Evolutionary conservation across 2,329 filamentous ascomycete species (phyloP), one percentile per base, ranked within the genome.

Genomic region (Colletotrichum echinochloae): DNA sequence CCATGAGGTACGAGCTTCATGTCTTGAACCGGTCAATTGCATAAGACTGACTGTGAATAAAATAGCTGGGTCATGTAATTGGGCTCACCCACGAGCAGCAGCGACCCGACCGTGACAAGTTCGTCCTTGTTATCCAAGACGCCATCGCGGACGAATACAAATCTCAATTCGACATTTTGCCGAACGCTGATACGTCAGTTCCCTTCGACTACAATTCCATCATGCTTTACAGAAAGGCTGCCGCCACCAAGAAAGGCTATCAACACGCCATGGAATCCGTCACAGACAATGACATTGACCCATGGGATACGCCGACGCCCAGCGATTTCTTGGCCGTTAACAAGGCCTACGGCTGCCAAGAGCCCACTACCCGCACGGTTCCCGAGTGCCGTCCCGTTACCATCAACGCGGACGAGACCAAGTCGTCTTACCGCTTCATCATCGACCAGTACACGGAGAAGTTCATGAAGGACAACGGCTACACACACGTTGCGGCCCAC

Each of bases 151-250:
- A 16, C 11, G 14, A 23, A 30, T 23, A 30, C 3, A 2, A 41
- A 26, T 12, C 33, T 9, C 59, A 64, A 41, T 67, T 56, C 23
- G 8, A 4, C 2, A 49, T 55, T 28, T 1, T 23, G 1, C 0
- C 1, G 7, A 1, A 5, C 5, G 64, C 65, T 12, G 20, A 56
- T 20, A 48, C 30, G 1, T 67, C 65, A 5, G 12, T 67, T 1
- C 65, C 65, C 1, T 67, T 67, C 2, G 65, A 67, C 65, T 67
- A 67, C 41, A 67, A 67, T 41, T 67, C 65, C 14, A 49, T 67
- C 60, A 67, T 67, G 65, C 23, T 67, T 3, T 67, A 56, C 59
- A 9, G 37, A 5, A 26, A 20, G n/a, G 61, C 61, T 16, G 64
- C 28, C 23, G 61, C 54, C 28, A 39, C 57, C 20, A 66, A 41